phyloP scores from a whole-genome alignment of 352 stramenopile genomes.

The Aphanomyces stellatus region DNA sequence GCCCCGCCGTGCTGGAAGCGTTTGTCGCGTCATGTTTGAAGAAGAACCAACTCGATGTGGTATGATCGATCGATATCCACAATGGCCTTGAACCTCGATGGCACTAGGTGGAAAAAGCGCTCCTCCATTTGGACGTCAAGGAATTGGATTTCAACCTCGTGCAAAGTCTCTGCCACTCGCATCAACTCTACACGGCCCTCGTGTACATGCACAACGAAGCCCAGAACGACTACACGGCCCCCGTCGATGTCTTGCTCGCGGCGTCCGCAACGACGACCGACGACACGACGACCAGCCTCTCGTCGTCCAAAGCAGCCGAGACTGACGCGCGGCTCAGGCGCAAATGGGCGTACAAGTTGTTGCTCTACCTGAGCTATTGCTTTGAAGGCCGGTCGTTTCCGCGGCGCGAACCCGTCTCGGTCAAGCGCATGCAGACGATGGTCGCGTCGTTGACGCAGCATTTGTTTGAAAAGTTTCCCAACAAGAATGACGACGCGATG shows the following conservation, averaged over 20 bases:
- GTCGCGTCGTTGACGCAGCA: slow-evolving; percentile 64
- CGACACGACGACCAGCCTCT: too few species aligned
- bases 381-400: slow-evolving; percentile 87
- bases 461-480: slow-evolving; percentile 64
- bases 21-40: slow-evolving; percentile 90
- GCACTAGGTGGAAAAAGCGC: slow-evolving; percentile 89
- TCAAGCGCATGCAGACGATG: slow-evolving; percentile 34
- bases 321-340: slow-evolving; percentile 48
- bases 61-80: too few species aligned
- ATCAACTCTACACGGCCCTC: slow-evolving; percentile 90
- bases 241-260: slow-evolving; percentile 87
- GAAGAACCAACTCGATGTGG: slow-evolving; percentile 66
- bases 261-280: slow-evolving; percentile 23
- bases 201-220: slow-evolving; percentile 93
- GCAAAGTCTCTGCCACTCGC: slow-evolving; percentile 84
- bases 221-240: slow-evolving; percentile 87
- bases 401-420: slow-evolving; percentile 55
- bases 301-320: too few species aligned
- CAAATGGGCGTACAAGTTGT: slow-evolving; percentile 75
- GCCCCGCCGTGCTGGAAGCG: slow-evolving; percentile 86
- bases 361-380: slow-evolving; percentile 89
- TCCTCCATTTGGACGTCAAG: slow-evolving; percentile 91
- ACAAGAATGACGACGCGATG: slow-evolving; percentile 22
- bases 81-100: too few species aligned
- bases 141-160: slow-evolving; percentile 93